Evolutionary conservation across 2,329 filamentous ascomycete species (phyloP), one percentile per base, ranked within the genome.

Genomic region (Fusarium brevicatenulatum): DNA sequence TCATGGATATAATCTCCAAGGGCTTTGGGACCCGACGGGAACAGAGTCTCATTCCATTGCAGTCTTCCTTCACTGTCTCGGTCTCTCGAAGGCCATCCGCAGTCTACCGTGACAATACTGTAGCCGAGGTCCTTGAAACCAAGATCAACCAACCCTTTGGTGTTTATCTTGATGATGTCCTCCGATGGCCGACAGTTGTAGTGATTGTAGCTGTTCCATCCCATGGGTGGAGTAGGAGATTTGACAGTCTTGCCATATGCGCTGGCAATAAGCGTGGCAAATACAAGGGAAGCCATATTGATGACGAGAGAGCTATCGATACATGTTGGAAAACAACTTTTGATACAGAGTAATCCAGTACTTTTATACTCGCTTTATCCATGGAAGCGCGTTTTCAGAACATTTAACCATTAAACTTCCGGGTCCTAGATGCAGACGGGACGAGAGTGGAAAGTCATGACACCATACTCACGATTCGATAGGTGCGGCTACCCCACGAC

Each of bases 141-240:
- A 0, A 87, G 80, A 47, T 87, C 84, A 1, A 89, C 82, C 1
- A 91, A 78, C 0, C 86, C 88, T 46, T 88, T 80, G 1, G 88
- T 87, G 63, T 88, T 90, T 6, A 81, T 79, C 43, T 77, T 77
- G 49, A 78, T 77, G 21, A 78, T 72, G 0, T 66, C 59, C 28
- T 78, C 76, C 0, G 68, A 64, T 1, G 72, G 71, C 7, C 50
- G 59, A 39, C 76, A 78, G 21, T 63, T 66, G 19, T 78, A 78
- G 46, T 85, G 83, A 60, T 91, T 91, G 72, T 91, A 91, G 5
- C 85, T 86, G 68, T 90, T 90, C 88, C 88, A 91, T 18, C 88
- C 83, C 84, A 86, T 85, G 1, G 83, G 82, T 5, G 85, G 84
- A 2, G 82, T 82, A 9, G 77, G 71, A 3, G 80, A 79, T 32